phyloP scores from a whole-genome alignment of 345 rosid species.

The Pugionium dolabratum region DNA sequence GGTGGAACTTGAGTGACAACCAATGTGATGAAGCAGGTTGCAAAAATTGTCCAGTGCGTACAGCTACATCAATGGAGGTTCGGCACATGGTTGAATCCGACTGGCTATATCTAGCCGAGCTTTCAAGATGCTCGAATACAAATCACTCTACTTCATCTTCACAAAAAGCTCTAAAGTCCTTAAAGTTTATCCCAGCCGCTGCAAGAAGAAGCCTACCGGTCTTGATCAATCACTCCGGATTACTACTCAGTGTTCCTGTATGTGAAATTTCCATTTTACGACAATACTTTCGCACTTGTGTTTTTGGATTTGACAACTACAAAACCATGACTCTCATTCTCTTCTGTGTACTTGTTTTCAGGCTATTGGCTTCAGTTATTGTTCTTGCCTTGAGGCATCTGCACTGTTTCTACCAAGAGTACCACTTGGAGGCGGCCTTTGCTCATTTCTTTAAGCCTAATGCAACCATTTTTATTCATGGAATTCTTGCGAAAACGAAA shows the following conservation, averaged over 20 bases:
- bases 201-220: constrained; percentile 84
- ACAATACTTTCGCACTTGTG: not conserved
- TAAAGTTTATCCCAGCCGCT: constrained; percentile 67
- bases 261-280: constrained; percentile 23
- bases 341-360: constrained; percentile 33
- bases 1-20: constrained; percentile 52
- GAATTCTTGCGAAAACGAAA: constrained; percentile 9
- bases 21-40: constrained; percentile 17
- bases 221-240: constrained; percentile 54
- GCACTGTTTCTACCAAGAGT: constrained; percentile 71
- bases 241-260: constrained; percentile 73
- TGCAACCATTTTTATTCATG: constrained; percentile 18
- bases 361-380: constrained; percentile 72
- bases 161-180: constrained; percentile 45
- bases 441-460: constrained; percentile 55
- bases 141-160: constrained; percentile 51
- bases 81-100: constrained; percentile 73
- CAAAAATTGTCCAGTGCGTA: constrained; percentile 28
- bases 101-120: constrained; percentile 75
- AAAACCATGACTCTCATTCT: not conserved
- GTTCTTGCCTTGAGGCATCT: constrained; percentile 57
- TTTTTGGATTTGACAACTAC: not conserved
- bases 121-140: constrained; percentile 40
- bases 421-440: constrained; percentile 81
- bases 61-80: constrained; percentile 47